These are phyloP conservation scores for Chlamydomonas reinhardtii DNA, from an alignment of 163 green algal species.

Conservation along the genomic window DNA sequence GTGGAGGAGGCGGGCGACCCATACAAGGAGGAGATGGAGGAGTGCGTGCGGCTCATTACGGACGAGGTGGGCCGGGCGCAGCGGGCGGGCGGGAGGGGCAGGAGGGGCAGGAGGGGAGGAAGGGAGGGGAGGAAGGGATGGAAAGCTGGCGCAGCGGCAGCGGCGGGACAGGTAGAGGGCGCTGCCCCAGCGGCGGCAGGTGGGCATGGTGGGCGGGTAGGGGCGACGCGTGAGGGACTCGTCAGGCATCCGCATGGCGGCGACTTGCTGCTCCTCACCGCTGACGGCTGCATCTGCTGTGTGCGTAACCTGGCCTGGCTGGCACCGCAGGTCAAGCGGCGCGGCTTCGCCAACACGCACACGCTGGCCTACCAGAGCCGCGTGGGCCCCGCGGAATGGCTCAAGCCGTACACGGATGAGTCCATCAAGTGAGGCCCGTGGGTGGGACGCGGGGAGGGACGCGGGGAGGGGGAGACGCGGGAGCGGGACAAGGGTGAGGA, in stretches of 20 bases:
- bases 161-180: too few relatives aligned
- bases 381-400: constrained; percentile 98
- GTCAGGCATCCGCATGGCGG: too few relatives aligned
- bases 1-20: constrained; percentile 88
- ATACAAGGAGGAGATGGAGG: constrained; percentile 99
- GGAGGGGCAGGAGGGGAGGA: background rate
- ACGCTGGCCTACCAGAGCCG: constrained; percentile 97
- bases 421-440: constrained; percentile 90
- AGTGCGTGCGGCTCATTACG: constrained; percentile 97
- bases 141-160: too few relatives aligned
- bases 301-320: background rate
- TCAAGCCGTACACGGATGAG: constrained; percentile 98
- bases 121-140: background rate
- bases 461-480: too few relatives aligned
- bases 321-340: background rate
- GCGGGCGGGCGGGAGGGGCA: too few relatives aligned
- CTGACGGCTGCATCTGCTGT: too few relatives aligned
- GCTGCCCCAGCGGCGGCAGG: too few relatives aligned
- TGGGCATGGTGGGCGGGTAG: too few relatives aligned
- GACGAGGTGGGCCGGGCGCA: constrained; percentile 69
- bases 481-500: too few relatives aligned
- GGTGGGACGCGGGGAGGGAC: background rate
- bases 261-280: too few relatives aligned
- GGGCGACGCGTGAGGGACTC: too few relatives aligned
- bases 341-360: constrained; percentile 87